phyloP scores from a whole-genome alignment of 495 filamentous ascomycete genomes.

The Podospora tetraspora region DNA sequence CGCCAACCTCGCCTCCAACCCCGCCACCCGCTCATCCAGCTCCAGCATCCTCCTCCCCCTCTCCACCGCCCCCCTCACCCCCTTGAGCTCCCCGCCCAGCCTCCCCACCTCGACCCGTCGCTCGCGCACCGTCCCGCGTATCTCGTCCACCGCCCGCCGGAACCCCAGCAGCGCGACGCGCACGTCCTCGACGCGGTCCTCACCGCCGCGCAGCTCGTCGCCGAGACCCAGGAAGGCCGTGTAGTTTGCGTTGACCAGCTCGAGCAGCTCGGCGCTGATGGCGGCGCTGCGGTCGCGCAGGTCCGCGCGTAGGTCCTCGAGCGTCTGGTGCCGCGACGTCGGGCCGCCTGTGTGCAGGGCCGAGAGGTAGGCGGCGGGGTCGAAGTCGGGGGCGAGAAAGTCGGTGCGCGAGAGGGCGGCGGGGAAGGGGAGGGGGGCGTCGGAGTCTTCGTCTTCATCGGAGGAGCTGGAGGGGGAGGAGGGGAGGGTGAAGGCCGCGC shows the following conservation, averaged over 20 bases:
- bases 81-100: slow-evolving; percentile 38
- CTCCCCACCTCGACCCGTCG: slow-evolving; percentile 39
- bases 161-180: slow-evolving; percentile 83
- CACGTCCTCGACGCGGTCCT: slow-evolving; percentile 87
- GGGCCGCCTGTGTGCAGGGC: slow-evolving; percentile 48
- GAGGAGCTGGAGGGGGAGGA: slow-evolving; percentile 29
- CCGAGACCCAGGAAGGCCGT: slow-evolving; percentile 82
- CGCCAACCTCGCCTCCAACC: slow-evolving; percentile 64
- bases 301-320: slow-evolving; percentile 87
- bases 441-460: slow-evolving; percentile 54
- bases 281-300: slow-evolving; percentile 68
- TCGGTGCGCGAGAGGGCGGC: slow-evolving; percentile 69
- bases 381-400: slow-evolving; percentile 75
- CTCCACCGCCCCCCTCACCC: slow-evolving; percentile 40
- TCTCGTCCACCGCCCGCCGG: slow-evolving; percentile 62
- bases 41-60: slow-evolving; percentile 64
- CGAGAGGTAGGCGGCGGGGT: slow-evolving; percentile 75
- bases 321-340: slow-evolving; percentile 72
- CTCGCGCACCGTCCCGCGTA: slow-evolving; percentile 45
- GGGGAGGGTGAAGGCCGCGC: slow-evolving; percentile 20
- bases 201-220: slow-evolving; percentile 74
- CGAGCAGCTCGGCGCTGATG: slow-evolving; percentile 77
- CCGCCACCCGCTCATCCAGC: slow-evolving; percentile 61
- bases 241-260: slow-evolving; percentile 92
- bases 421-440: slow-evolving; percentile 74